A percentile compares a stretch with the other conserved stretches of the same genome.
These are phyloP conservation scores for Beauveria sp. DNA, from an alignment of 2,329 filamentous ascomycete genomes.

Conservation along the genomic window DNA sequence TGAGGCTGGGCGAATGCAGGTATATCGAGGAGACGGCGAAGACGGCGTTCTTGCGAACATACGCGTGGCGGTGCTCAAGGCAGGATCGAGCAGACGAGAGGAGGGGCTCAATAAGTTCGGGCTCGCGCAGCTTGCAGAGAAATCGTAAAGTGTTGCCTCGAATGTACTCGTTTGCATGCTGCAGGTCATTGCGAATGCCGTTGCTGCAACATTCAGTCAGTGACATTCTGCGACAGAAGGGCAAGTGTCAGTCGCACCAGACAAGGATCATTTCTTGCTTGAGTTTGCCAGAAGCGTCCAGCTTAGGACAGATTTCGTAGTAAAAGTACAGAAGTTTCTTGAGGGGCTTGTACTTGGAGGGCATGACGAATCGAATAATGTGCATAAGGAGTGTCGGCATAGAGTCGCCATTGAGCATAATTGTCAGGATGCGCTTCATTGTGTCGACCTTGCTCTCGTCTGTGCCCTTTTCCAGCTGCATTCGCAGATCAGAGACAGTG, in stretches of 20 bases:
- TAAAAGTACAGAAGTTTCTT: slow-evolving; percentile 99
- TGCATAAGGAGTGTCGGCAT: slow-evolving; percentile 97
- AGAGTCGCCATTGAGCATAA: slow-evolving; percentile 97
- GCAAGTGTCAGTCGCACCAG: slow-evolving; percentile 52
- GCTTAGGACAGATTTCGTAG: slow-evolving; percentile 97
- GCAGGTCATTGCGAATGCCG: slow-evolving; percentile 93
- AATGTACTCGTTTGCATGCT: slow-evolving; percentile 97
- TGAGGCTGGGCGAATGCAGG: slow-evolving; percentile 81
- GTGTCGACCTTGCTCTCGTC: slow-evolving; percentile 92
- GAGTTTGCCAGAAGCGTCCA: slow-evolving; percentile 83
- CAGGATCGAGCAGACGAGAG: slow-evolving; percentile 87
- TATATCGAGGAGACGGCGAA: slow-evolving; percentile 91
- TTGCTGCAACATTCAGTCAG: slow-evolving; percentile 52
- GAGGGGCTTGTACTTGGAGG: slow-evolving; percentile 88
- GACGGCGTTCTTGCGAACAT: slow-evolving; percentile 96
- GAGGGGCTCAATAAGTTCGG: slow-evolving; percentile 92
- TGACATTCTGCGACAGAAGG: not conserved
- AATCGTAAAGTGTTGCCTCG: slow-evolving; percentile 97
- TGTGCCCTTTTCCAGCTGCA: slow-evolving; percentile 85
- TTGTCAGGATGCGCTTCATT: slow-evolving; percentile 90
- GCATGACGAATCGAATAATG: slow-evolving; percentile 99
- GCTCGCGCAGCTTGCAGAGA: slow-evolving; percentile 89
- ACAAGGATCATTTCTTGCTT: slow-evolving; percentile 99
- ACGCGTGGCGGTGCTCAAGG: slow-evolving; percentile 92
- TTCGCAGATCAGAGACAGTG: slow-evolving; percentile 82